A percentile compares a stretch with the other conserved stretches of the same genome.
These are phyloP conservation scores for Leucocoprinus leucothites DNA, from an alignment of 768 basidiomycete genomes.

Conservation along the genomic window DNA sequence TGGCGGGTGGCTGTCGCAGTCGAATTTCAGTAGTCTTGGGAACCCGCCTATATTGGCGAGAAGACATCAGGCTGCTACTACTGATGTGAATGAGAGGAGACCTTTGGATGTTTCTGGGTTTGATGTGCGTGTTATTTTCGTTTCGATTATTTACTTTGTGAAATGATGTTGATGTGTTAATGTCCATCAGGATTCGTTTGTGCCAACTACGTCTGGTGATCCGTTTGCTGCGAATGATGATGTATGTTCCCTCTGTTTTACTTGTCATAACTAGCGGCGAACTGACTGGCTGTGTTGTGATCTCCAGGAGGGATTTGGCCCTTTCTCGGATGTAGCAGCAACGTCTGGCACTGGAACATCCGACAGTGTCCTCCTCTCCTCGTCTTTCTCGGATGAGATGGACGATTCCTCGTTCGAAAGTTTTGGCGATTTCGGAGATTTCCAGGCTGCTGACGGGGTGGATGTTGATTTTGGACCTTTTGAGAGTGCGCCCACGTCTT, in stretches of 20 bases:
- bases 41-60: constrained; percentile 44
- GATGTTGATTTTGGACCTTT: constrained; percentile 11
- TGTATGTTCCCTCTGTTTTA: constrained; percentile 29
- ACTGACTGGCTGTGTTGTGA: constrained; percentile 1
- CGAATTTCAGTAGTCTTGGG: constrained; percentile 55
- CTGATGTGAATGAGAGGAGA: constrained; percentile 34
- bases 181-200: constrained; percentile 48
- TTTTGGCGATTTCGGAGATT: constrained; percentile 83
- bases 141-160: constrained; percentile 11
- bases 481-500: neutral
- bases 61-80: constrained; percentile 28
- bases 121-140: constrained; percentile 40
- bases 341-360: constrained; percentile 31
- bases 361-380: constrained; percentile 52
- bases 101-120: constrained; percentile 43
- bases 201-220: constrained; percentile 37
- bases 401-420: constrained; percentile 65
- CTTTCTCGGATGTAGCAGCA: constrained; percentile 69
- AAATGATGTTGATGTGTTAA: neutral
- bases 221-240: constrained; percentile 54
- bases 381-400: constrained; percentile 57
- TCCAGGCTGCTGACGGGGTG: constrained; percentile 46
- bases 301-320: constrained; percentile 66
- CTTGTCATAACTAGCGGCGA: neutral
- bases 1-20: constrained; percentile 77